Percentiles rank a stretch among this genome's conserved stretches.
These are phyloP conservation scores for Penicillium sp. DNA, from an alignment of 2,329 filamentous ascomycete genomes.

Conservation along the genomic window DNA sequence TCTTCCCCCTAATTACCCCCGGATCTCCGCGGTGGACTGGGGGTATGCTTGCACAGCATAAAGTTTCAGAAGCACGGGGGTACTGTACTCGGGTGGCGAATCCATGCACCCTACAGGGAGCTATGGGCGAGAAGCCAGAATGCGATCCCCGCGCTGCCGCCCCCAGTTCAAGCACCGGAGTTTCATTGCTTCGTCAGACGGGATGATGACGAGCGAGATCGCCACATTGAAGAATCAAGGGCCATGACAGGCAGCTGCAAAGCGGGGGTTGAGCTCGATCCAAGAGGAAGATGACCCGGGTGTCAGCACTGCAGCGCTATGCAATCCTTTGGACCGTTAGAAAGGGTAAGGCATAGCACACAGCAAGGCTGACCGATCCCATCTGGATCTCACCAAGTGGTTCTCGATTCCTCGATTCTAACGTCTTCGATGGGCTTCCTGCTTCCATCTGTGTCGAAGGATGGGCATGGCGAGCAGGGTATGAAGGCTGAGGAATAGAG, in stretches of 20 bases:
- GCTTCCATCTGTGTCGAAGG: background rate
- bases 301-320: background rate
- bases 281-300: background rate
- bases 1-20: slow-evolving; percentile 5
- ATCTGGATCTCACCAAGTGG: slow-evolving; percentile 2
- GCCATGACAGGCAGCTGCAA: slow-evolving; percentile 10
- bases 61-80: slow-evolving; percentile 18
- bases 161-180: background rate
- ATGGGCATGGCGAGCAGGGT: background rate
- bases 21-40: slow-evolving; percentile 13
- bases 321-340: background rate
- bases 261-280: background rate
- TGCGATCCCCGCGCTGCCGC: background rate
- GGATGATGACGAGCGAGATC: background rate
- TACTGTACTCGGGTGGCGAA: slow-evolving; percentile 14
- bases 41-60: slow-evolving; percentile 22
- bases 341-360: background rate
- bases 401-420: background rate
- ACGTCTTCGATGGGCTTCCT: background rate
- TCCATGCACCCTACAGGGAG: background rate
- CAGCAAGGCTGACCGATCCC: slow-evolving; percentile 4
- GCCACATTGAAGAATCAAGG: slow-evolving; percentile 2
- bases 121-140: background rate
- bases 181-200: background rate
- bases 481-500: background rate